Evolutionary conservation across 2,329 filamentous ascomycete species (phyloP), one percentile per base, ranked within the genome.

Genomic region (Pestalotiopsis sp.): DNA sequence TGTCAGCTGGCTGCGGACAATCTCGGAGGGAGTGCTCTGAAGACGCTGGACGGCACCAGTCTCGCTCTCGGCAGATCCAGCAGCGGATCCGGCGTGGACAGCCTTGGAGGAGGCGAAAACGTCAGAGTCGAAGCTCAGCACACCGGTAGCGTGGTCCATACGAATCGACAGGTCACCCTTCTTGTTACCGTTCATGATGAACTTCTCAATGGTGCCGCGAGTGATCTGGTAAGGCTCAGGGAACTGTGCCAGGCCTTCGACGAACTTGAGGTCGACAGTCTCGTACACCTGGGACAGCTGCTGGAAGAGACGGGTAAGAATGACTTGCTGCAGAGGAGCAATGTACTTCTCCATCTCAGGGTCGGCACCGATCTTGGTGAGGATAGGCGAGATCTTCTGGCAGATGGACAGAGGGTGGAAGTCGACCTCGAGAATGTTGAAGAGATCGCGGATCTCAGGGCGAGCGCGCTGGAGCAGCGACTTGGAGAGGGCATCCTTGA

Each of bases 111-210:
- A 98, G 45, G 96, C 97, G 87, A 99, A 98, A 73, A 99, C 94
- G 80, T 99, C 96, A 67, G 94, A 97, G 81, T 99, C 96, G 76
- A 99, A 99, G 80, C 94, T 98, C 70, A 99, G 89, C 64, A 98
- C 93, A 70, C 96, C 94, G 66, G 95, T 95, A 71, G 94, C 94
- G 79, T 99, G 96, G 79, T 98, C 93, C 82, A 98, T 94, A 71
- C 96, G 94, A 76, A 99, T 97, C 66, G 96, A 93, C 60, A 99
- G 88, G 76, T 99, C 96, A 68, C 96, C 96, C 89, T 99, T 99
- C 90, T 99, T 99, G 89, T 97, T 98, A 72, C 96, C 96, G 82
- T 99, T 99, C 96, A 99, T 99, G 87, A 99, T 98, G 87, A 99
- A 99, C 85, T 98, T 99, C 87, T 99, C 96, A 74, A 99, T 97